Conservation (phyloP, 176 grass and related monocot genomes). For the Carex parvula region DNA sequence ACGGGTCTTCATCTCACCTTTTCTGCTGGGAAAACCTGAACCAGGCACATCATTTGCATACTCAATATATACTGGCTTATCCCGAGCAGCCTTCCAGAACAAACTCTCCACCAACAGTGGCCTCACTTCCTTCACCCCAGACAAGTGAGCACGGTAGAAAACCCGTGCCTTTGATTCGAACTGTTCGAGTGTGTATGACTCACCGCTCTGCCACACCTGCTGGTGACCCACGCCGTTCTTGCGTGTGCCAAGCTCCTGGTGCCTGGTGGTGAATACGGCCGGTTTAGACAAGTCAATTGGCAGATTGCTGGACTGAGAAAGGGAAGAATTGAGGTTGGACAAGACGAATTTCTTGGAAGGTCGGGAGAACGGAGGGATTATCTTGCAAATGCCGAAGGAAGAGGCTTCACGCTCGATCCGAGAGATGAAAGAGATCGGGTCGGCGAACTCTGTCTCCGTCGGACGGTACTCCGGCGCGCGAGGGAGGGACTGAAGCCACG, state of each 20-base stretch:
- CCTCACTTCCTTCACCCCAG: conserved; percentile 48
- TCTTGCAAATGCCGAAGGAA: conserved; percentile 96
- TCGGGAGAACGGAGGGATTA: conserved; percentile 69
- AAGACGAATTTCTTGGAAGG: conserved; percentile 82
- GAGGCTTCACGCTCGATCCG: conserved; percentile 77
- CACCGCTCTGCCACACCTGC: conserved; percentile 96
- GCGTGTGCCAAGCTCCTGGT: conserved; percentile 65
- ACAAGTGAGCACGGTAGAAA: conserved; percentile 53
- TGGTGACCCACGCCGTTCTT: conserved; percentile 30
- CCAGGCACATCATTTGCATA: conserved; percentile 97
- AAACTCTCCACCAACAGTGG: conserved; percentile 67
- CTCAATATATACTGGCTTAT: conserved; percentile 83
- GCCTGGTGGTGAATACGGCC: conserved; percentile 53
- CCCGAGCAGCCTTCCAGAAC: conserved; percentile 67
- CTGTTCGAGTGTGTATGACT: conserved; percentile 76
- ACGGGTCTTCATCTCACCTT: conserved; percentile 39
- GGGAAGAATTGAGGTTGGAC: conserved; percentile 72
- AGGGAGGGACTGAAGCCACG: conserved; percentile 39
- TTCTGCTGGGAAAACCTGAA: conserved; percentile 57
- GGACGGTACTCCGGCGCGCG: conserved; percentile 94
- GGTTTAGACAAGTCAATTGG: not conserved
- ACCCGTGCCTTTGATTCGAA: conserved; percentile 83
- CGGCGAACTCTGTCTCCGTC: conserved; percentile 93
- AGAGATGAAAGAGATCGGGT: conserved; percentile 95
- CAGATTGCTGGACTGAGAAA: conserved; percentile 27